phyloP scores from a whole-genome alignment of 2,329 filamentous ascomycete genomes.

The Herpotrichia juniperi region DNA sequence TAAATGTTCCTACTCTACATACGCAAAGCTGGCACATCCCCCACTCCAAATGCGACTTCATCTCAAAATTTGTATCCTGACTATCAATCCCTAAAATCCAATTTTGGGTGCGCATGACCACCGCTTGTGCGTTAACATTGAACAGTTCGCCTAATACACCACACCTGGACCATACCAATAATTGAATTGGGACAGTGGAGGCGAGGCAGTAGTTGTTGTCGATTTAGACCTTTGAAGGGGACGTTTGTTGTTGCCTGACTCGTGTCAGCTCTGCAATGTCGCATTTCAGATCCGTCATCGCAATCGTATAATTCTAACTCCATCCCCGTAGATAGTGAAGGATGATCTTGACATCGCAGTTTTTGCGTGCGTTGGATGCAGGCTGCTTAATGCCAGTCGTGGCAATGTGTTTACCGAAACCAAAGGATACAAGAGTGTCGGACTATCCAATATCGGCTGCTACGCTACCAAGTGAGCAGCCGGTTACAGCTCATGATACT shows the following conservation, averaged over 20 bases:
- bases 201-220: slow-evolving; percentile 18
- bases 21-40: slow-evolving; percentile 12
- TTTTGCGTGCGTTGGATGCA: slow-evolving; percentile 18
- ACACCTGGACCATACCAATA: slow-evolving; percentile 20
- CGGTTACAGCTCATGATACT: slow-evolving; percentile 18
- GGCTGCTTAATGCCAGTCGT: slow-evolving; percentile 10
- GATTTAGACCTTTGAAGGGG: slow-evolving; percentile 10
- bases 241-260: slow-evolving; percentile 10
- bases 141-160: slow-evolving; percentile 21
- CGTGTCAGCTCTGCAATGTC: too few relatives aligned
- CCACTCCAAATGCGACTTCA: slow-evolving; percentile 19
- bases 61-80: slow-evolving; percentile 24
- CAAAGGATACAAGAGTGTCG: slow-evolving; percentile 17
- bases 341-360: slow-evolving; percentile 19
- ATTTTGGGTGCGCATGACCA: slow-evolving; percentile 16
- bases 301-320: slow-evolving; percentile 18
- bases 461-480: slow-evolving; percentile 18
- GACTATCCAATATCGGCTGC: slow-evolving; percentile 11
- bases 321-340: slow-evolving; percentile 20
- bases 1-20: too few relatives aligned
- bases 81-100: slow-evolving; percentile 19
- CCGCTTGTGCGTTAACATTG: slow-evolving; percentile 19
- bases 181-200: slow-evolving; percentile 7
- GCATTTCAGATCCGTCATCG: slow-evolving; percentile 12
- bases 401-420: slow-evolving; percentile 16